A percentile compares a stretch with the other conserved stretches of the same genome.
phyloP scores from a whole-genome alignment of 1,139 yeast species.

The Nematodospora anomalae region DNA sequence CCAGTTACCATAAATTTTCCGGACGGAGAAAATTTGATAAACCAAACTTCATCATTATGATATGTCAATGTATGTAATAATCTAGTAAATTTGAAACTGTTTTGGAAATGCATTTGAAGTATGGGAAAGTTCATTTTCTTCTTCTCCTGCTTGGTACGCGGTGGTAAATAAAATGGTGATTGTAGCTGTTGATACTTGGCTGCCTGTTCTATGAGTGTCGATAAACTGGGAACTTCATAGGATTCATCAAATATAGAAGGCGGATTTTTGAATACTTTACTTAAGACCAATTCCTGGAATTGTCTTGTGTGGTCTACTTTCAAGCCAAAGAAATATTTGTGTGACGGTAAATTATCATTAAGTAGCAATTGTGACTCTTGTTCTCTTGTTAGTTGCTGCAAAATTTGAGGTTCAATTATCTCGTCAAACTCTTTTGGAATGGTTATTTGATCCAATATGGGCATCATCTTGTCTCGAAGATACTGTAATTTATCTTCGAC shows the following conservation, averaged over 20 bases:
- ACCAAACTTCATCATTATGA: conserved; percentile 85
- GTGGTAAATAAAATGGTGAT: conserved; percentile 37
- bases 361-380: conserved; percentile 29
- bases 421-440: conserved; percentile 7
- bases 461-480: conserved; percentile 29
- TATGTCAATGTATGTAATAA: conserved; percentile 40
- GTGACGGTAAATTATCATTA: conserved; percentile 4
- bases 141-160: conserved; percentile 21
- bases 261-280: conserved; percentile 12
- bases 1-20: conserved; percentile 78
- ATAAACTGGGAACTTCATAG: conserved; percentile 24
- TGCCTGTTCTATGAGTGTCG: conserved; percentile 31
- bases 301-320: conserved; percentile 4
- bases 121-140: conserved; percentile 1
- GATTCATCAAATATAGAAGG: conserved; percentile 8
- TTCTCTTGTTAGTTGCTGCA: conserved; percentile 23
- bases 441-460: conserved; percentile 28
- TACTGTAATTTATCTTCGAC: conserved; percentile 18
- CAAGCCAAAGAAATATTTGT: conserved; percentile 8
- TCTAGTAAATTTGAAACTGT: conserved; percentile 12
- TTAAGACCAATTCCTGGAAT: conserved; percentile 9
- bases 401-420: conserved; percentile 9
- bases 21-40: conserved; percentile 70
- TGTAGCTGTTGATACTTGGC: conserved; percentile 27
- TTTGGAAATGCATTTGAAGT: conserved; percentile 6